Evolutionary conservation across 2,329 filamentous ascomycete genomes (phyloP).

Genomic region (Colletotrichum magnum): DNA sequence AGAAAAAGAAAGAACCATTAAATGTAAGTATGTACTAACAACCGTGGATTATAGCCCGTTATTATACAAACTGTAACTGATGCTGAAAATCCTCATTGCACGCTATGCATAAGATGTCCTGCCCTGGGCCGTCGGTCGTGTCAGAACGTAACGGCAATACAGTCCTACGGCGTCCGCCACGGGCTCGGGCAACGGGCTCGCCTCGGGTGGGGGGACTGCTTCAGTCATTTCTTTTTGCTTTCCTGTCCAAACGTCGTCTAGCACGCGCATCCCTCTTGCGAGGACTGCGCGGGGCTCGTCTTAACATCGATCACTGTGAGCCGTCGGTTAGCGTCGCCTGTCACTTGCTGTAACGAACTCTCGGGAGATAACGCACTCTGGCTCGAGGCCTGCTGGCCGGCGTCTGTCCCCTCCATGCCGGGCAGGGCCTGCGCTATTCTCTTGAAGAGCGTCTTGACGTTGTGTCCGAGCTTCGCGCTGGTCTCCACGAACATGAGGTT

Average conservation of each 20-base stretch:
- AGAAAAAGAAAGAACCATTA: conserved; percentile 34
- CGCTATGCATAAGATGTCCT: conserved; percentile 50
- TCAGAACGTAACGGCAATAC: conserved; percentile 38
- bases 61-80: conserved; percentile 44
- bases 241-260: conserved; percentile 49
- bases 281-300: conserved; percentile 78
- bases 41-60: conserved; percentile 42
- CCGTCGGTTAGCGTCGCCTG: conserved; percentile 44
- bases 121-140: conserved; percentile 33
- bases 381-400: conserved; percentile 77
- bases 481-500: conserved; percentile 99
- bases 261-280: conserved; percentile 82
- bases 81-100: conserved; percentile 44
- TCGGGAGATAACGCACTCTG: conserved; percentile 77
- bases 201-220: conserved; percentile 39
- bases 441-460: conserved; percentile 97
- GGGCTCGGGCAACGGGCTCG: conserved; percentile 30
- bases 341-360: background rate
- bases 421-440: conserved; percentile 98
- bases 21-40: conserved; percentile 42
- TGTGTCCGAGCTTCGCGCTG: conserved; percentile 96
- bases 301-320: conserved; percentile 90
- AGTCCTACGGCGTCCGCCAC: conserved; percentile 26
- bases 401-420: conserved; percentile 94
- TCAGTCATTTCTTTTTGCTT: background rate